A percentile compares a stretch with the other conserved stretches of the same genome.
Conservation (phyloP, 345 rosid species). For the Ceriops tagal region DNA sequence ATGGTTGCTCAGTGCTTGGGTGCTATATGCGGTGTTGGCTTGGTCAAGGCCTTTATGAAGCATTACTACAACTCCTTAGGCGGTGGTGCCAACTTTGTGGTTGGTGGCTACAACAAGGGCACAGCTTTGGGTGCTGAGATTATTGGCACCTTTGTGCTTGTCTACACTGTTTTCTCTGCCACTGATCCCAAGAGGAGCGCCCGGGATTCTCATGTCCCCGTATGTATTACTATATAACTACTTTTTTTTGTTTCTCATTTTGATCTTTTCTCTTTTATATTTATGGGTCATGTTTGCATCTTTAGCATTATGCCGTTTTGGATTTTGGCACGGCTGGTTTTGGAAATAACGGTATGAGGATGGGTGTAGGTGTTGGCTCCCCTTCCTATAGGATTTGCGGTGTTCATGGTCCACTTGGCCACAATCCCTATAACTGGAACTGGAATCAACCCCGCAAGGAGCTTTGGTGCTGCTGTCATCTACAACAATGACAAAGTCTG, state of each 20-base stretch:
- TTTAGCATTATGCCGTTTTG: neutral
- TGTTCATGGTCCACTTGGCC: constrained; percentile 69
- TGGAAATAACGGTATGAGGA: neutral
- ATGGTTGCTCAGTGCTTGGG: constrained; percentile 81
- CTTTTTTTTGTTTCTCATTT: too few relatives aligned
- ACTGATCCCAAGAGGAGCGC: constrained; percentile 90
- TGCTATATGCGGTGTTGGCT: constrained; percentile 77
- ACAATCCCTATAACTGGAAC: constrained; percentile 69
- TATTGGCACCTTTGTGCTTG: constrained; percentile 68
- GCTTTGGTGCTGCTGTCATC: constrained; percentile 68
- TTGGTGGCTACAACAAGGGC: constrained; percentile 53
- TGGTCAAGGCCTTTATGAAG: constrained; percentile 80
- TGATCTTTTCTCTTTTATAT: too few relatives aligned
- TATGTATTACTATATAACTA: constrained; percentile 15
- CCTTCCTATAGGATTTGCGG: constrained; percentile 75
- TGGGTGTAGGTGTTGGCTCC: constrained; percentile 56
- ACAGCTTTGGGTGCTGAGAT: constrained; percentile 84
- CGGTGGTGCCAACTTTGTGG: constrained; percentile 65
- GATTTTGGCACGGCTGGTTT: neutral
- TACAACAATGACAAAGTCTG: constrained; percentile 45
- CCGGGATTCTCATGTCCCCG: constrained; percentile 84
- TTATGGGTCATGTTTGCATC: too few relatives aligned
- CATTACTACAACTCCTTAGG: constrained; percentile 47
- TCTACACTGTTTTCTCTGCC: constrained; percentile 79
- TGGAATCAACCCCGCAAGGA: constrained; percentile 68